Conservation (phyloP, 2,329 filamentous ascomycete species). For the Fusarium sp. region DNA sequence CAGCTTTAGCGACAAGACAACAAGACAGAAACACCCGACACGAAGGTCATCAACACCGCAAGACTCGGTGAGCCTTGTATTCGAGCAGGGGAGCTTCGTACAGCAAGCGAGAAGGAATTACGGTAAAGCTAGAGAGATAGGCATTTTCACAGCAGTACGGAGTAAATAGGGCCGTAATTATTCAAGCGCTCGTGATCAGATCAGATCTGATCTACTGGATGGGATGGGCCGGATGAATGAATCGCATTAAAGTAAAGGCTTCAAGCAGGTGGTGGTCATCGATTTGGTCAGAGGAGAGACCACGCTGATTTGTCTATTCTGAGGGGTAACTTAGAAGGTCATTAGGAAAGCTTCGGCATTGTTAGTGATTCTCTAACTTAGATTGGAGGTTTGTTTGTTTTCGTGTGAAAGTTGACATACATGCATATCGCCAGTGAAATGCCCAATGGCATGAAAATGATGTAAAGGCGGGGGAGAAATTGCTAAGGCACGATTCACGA, state of each 20-base stretch:
- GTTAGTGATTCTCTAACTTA: constrained; percentile 2
- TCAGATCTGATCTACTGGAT: constrained; percentile 6
- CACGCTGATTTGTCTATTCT: constrained; percentile 33
- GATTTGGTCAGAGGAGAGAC: constrained; percentile 23
- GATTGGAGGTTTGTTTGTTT: constrained; percentile 30
- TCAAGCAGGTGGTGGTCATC: constrained; percentile 36
- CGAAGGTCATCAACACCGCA: constrained; percentile 26
- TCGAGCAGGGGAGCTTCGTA: constrained; percentile 14
- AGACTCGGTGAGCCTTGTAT: constrained; percentile 31
- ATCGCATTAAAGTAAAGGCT: constrained; percentile 23
- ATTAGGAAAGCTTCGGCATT: constrained; percentile 26
- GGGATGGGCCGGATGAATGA: constrained; percentile 16
- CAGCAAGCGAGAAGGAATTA: constrained; percentile 8
- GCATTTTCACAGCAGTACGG: background rate
- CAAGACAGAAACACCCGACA: constrained; percentile 5
- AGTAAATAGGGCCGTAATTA: constrained; percentile 1
- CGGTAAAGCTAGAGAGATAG: background rate
- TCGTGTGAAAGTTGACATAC: constrained; percentile 8
- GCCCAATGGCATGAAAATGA: constrained; percentile 40
- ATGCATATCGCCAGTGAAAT: constrained; percentile 6
- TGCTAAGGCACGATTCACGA: constrained; percentile 30
- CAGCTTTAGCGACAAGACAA: background rate
- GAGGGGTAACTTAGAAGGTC: constrained; percentile 10
- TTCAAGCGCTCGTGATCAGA: constrained; percentile 7
- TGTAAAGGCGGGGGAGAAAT: constrained; percentile 34